These are phyloP conservation scores for Aquilaria yunnanensis DNA, from an alignment of 345 rosid genomes.

Conservation along the genomic window DNA sequence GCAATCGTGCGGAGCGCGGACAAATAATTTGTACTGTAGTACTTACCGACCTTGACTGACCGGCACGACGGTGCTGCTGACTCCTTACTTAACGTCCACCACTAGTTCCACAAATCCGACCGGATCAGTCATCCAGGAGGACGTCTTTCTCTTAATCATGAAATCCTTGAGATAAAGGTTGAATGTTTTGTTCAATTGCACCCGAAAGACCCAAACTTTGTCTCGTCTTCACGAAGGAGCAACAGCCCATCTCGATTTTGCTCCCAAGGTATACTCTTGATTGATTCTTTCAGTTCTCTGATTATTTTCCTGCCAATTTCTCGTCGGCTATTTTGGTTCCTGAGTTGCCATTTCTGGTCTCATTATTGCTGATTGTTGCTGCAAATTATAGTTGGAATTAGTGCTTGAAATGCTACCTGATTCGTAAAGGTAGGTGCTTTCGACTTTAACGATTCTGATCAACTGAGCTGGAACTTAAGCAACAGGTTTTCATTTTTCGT, in stretches of 20 bases:
- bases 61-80: too few species aligned
- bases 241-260: constrained; percentile 10
- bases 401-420: not conserved
- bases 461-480: not conserved
- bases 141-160: too few species aligned
- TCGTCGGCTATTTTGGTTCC: not conserved
- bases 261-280: constrained; percentile 4
- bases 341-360: constrained; percentile 3
- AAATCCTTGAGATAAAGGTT: too few species aligned
- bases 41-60: too few species aligned
- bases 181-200: too few species aligned
- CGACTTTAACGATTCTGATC: not conserved
- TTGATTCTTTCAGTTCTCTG: not conserved
- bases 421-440: not conserved
- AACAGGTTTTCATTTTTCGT: not conserved
- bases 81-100: too few species aligned
- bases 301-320: not conserved
- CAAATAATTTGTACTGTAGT: too few species aligned
- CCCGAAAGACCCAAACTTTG: too few species aligned
- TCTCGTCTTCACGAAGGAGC: not conserved
- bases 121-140: too few species aligned
- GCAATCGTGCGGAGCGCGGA: too few species aligned
- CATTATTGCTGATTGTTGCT: not conserved
- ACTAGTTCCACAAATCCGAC: too few species aligned
- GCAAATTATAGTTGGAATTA: constrained; percentile 4